These are phyloP conservation scores for Collybia mongolica DNA, from an alignment of 768 basidiomycete species.

Conservation along the genomic window DNA sequence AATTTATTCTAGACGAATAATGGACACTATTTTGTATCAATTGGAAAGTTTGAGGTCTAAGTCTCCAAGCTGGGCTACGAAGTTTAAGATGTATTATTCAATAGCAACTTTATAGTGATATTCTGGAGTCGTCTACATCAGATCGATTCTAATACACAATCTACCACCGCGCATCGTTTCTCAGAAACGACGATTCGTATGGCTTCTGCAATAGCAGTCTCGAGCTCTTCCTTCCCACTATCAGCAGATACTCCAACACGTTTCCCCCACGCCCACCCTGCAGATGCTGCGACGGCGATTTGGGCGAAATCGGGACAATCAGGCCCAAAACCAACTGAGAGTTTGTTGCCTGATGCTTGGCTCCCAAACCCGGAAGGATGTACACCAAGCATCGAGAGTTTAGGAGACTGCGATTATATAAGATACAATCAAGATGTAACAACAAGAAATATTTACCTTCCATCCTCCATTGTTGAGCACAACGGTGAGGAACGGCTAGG, in stretches of 20 bases:
- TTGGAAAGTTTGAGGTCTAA: no score
- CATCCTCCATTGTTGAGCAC: conserved; percentile 74
- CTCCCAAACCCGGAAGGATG: conserved; percentile 60
- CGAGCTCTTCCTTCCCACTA: conserved; percentile 26
- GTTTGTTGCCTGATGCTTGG: conserved; percentile 39
- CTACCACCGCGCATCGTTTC: conserved; percentile 62
- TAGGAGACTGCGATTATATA: conserved; percentile 45
- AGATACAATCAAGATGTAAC: not conserved
- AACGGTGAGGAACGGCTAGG: conserved; percentile 67
- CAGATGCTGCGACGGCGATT: conserved; percentile 67
- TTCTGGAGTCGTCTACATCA: not conserved
- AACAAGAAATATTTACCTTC: conserved; percentile 40
- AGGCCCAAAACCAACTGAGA: conserved; percentile 67
- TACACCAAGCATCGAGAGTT: conserved; percentile 61
- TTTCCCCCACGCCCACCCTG: conserved; percentile 63
- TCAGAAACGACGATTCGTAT: conserved; percentile 56
- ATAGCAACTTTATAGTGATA: no score
- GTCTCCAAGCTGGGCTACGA: no score
- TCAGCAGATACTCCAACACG: conserved; percentile 28
- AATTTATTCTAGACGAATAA: no score
- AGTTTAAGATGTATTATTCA: no score
- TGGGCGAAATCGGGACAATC: conserved; percentile 56
- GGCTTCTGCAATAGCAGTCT: conserved; percentile 43
- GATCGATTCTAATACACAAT: conserved; percentile 49
- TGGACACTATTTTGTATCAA: no score